A percentile compares a stretch with the other conserved stretches of the same genome.
Conservation (phyloP, 2,329 filamentous ascomycete species). For the Calonectria crousiana region DNA sequence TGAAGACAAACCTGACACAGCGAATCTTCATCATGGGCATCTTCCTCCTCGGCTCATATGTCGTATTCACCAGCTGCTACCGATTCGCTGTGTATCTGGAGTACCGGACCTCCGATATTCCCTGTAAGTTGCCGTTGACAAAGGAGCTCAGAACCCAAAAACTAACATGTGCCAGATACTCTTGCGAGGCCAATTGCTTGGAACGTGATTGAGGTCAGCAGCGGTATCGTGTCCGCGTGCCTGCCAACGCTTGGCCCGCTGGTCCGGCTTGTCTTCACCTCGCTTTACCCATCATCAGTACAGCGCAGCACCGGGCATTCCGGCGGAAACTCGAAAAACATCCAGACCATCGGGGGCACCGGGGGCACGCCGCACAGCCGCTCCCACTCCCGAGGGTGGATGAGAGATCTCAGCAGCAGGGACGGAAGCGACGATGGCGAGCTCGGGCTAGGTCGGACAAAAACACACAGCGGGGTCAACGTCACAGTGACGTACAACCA, state of each 20-base stretch:
- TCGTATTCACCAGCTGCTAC: constrained; percentile 1
- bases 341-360: not conserved
- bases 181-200: not conserved
- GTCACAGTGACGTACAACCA: not conserved
- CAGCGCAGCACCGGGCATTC: not conserved
- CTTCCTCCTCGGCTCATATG: not conserved
- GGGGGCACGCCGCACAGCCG: not conserved
- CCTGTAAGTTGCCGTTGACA: not conserved
- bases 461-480: not conserved
- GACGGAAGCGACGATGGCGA: not conserved
- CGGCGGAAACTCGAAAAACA: not conserved
- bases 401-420: not conserved
- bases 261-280: not conserved
- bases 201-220: constrained; percentile 1
- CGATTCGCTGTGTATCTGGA: not conserved
- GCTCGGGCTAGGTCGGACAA: not conserved
- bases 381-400: not conserved
- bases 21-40: constrained; percentile 1
- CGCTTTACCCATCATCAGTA: not conserved
- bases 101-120: not conserved
- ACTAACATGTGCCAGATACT: not conserved
- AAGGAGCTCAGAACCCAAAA: not conserved
- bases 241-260: not conserved
- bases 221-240: not conserved
- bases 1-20: not conserved